Percentiles rank a stretch among this genome's conserved stretches.
Conservation (phyloP, 2,329 filamentous ascomycete species). For the Aspergillus sclerotialis region DNA sequence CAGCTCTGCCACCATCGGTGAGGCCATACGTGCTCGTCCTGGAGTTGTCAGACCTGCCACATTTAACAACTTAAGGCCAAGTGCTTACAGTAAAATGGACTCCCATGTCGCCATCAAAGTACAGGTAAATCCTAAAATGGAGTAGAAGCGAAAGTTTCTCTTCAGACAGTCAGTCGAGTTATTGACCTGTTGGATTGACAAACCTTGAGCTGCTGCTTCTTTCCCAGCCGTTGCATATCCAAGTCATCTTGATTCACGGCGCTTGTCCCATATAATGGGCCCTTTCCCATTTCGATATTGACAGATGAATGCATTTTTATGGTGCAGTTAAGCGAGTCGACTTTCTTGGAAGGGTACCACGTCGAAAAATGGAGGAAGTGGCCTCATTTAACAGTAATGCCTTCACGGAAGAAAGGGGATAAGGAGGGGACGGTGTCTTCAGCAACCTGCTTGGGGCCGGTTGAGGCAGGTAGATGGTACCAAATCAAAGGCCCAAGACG, state of each 20-base stretch:
- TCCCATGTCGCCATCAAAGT: conserved; percentile 37
- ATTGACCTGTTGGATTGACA: conserved; percentile 2
- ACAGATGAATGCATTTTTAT: background rate
- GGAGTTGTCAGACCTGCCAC: conserved; percentile 14
- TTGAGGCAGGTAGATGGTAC: too few species aligned
- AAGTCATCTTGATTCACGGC: conserved; percentile 15
- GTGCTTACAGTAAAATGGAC: conserved; percentile 21
- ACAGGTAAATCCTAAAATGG: conserved; percentile 33
- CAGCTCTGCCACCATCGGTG: conserved; percentile 27
- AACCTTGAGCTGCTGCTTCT: conserved; percentile 42
- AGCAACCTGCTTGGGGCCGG: too few species aligned
- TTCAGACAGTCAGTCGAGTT: conserved; percentile 11
- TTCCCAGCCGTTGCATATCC: conserved; percentile 46
- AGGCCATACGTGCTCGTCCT: conserved; percentile 18
- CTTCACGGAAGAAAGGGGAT: too few species aligned
- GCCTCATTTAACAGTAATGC: too few species aligned
- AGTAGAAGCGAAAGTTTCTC: conserved; percentile 35
- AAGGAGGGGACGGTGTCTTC: too few species aligned
- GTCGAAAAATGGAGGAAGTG: too few species aligned
- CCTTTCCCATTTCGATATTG: background rate
- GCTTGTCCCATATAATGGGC: too few species aligned
- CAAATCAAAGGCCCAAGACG: too few species aligned
- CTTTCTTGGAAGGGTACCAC: too few species aligned
- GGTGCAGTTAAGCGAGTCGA: too few species aligned
- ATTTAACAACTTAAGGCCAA: conserved; percentile 4